These are phyloP conservation scores for Candida loeiensis DNA, from an alignment of 805 yeast genomes.

Conservation along the genomic window DNA sequence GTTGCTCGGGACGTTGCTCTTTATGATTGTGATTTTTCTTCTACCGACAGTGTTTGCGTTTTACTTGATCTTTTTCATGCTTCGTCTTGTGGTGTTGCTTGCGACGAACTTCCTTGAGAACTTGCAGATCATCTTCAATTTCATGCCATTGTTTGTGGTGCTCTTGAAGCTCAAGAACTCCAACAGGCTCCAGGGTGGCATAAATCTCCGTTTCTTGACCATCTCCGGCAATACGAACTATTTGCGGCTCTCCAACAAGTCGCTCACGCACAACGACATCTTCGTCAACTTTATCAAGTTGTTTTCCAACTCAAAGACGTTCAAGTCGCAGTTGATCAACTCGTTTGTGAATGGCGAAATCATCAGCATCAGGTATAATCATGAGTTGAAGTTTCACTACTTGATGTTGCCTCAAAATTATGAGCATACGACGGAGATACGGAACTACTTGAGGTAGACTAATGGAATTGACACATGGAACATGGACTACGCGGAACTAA, in stretches of 20 bases:
- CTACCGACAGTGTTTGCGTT: slow-evolving; percentile 87
- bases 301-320: slow-evolving; percentile 28
- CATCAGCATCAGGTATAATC: slow-evolving; percentile 22
- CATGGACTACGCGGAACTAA: no score
- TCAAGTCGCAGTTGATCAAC: slow-evolving; percentile 19
- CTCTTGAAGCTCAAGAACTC: slow-evolving; percentile 78
- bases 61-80: slow-evolving; percentile 65
- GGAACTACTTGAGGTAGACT: not conserved
- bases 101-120: slow-evolving; percentile 54
- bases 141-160: slow-evolving; percentile 82
- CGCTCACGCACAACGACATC: slow-evolving; percentile 36
- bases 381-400: slow-evolving; percentile 27
- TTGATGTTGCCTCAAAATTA: slow-evolving; percentile 35
- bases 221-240: slow-evolving; percentile 19
- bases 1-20: slow-evolving; percentile 81
- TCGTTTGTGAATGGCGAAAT: slow-evolving; percentile 27
- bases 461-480: no score
- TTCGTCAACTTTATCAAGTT: slow-evolving; percentile 28
- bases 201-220: slow-evolving; percentile 28
- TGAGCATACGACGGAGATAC: slow-evolving; percentile 10
- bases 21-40: slow-evolving; percentile 72
- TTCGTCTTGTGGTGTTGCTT: slow-evolving; percentile 50
- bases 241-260: slow-evolving; percentile 31
- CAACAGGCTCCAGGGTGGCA: slow-evolving; percentile 55
- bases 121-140: slow-evolving; percentile 63